These are phyloP conservation scores for Trichothecium roseum DNA, from an alignment of 2,329 filamentous ascomycete genomes.

Conservation along the genomic window DNA sequence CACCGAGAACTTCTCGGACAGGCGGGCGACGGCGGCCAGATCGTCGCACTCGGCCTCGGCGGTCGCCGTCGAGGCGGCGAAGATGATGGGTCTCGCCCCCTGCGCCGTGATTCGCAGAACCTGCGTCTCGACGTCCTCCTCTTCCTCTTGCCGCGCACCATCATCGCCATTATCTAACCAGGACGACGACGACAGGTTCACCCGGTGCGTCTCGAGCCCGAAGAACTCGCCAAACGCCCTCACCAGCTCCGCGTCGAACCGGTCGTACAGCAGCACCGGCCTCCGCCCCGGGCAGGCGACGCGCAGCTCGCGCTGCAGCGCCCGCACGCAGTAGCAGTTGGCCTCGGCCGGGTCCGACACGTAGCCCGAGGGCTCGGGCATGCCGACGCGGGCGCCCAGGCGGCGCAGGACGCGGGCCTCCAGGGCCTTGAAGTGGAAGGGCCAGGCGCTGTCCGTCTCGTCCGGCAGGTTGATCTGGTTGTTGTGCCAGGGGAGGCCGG, in stretches of 20 bases:
- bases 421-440: conserved; percentile 1
- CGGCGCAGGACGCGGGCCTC: too few relatives aligned
- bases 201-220: too few relatives aligned
- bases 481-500: conserved; percentile 1
- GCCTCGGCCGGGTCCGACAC: background rate
- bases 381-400: background rate
- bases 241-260: too few relatives aligned
- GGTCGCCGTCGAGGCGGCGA: background rate
- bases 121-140: background rate
- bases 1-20: background rate
- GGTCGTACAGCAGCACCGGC: conserved; percentile 1
- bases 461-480: conserved; percentile 2
- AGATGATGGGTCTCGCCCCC: background rate
- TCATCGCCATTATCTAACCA: too few relatives aligned
- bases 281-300: background rate
- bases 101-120: background rate
- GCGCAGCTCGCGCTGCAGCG: conserved; percentile 1
- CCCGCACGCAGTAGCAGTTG: conserved; percentile 1
- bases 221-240: too few relatives aligned
- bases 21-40: background rate
- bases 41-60: background rate
- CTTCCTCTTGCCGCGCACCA: too few relatives aligned
- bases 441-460: background rate
- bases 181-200: too few relatives aligned
- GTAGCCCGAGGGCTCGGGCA: background rate